Percentiles rank a stretch among this genome's conserved stretches.
Evolutionary conservation across 202 grass and related monocot species (phyloP).

Genomic region (Cymbopogon flexuosus): DNA sequence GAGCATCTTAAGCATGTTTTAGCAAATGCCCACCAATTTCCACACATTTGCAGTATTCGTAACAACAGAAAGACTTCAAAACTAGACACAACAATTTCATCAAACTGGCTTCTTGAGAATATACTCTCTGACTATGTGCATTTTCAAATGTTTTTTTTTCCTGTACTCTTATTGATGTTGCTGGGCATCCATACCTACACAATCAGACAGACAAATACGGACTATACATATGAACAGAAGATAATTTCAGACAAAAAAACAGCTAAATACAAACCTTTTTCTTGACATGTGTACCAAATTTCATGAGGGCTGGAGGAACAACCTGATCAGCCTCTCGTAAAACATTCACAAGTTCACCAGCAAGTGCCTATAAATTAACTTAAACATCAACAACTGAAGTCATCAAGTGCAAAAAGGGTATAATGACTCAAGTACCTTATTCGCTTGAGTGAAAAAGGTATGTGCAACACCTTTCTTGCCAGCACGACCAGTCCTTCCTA

Average conservation of each 20-base stretch:
- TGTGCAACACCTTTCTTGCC: conserved; percentile 96
- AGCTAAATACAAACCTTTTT: conserved; percentile 72
- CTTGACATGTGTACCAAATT: conserved; percentile 98
- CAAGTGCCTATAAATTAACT: conserved; percentile 57
- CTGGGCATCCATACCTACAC: not conserved
- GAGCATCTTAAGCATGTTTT: not conserved
- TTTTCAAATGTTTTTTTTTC: not conserved
- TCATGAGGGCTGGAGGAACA: conserved; percentile 68
- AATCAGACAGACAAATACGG: not conserved
- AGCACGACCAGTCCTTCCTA: conserved; percentile 88
- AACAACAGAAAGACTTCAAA: not conserved
- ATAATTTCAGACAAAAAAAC: not conserved
- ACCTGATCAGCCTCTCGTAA: conserved; percentile 84
- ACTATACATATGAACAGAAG: not conserved
- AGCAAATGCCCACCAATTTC: not conserved
- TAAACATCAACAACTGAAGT: not conserved
- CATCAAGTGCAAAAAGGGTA: not conserved
- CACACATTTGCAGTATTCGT: not conserved
- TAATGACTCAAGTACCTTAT: conserved; percentile 53
- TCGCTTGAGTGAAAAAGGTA: conserved; percentile 88
- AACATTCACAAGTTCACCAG: conserved; percentile 96
- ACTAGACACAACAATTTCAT: not conserved
- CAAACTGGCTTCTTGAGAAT: not conserved
- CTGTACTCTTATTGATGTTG: not conserved
- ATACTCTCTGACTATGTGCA: not conserved